Base-by-base conservation (phyloP, 306 rosid species). In the Dryas octopetala region DNA sequence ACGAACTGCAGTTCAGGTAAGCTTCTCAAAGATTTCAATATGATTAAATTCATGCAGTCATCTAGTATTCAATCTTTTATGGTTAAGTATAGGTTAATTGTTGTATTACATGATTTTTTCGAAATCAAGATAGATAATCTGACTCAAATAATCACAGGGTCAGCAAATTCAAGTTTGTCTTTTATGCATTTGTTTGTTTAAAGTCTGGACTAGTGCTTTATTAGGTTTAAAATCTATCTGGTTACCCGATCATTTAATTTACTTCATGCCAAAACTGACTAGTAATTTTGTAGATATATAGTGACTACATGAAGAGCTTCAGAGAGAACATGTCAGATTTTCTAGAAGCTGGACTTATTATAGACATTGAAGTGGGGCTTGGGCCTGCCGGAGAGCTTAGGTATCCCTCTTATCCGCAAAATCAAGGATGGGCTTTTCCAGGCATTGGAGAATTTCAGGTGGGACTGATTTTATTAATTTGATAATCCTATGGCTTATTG, bases 381-480 rank as follows among this genome's bases (percentile, higher is more conserved):
- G 97, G 98, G 41, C 96, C 98, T 2, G 91, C 97, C 0, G 98
- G 97, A 72, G 98, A 95, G 79, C 90, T 95, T 72, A 93, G 97
- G 83, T 90, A 90, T 80, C 96, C 97, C 32, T 89, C 97, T 73
- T 95, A 91, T 75, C 66, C 90, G 8, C 5, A 49, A 63, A 81
- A 5, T 75, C 84, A 82, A 51, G 97, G 97, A 40, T 95, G 98
- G 98, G 75, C 3, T 61, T 95, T 90, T 83, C 97, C 97, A 14
- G 97, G 98, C 11, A 91, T 95, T 59, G 98, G 98, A 88, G 97
- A 91, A 74, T 95, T 95, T 86, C 97, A 87, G 88, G 98, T 92
- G 82, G 75, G 86, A 75, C 63, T 68, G 69, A 53, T 65, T 68
- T 66, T 74, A 59, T 41, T 41, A 4, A 13, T 16, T 5, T 77